phyloP scores from a whole-genome alignment of 768 basidiomycete species.

The Amanita pseudoporphyria region DNA sequence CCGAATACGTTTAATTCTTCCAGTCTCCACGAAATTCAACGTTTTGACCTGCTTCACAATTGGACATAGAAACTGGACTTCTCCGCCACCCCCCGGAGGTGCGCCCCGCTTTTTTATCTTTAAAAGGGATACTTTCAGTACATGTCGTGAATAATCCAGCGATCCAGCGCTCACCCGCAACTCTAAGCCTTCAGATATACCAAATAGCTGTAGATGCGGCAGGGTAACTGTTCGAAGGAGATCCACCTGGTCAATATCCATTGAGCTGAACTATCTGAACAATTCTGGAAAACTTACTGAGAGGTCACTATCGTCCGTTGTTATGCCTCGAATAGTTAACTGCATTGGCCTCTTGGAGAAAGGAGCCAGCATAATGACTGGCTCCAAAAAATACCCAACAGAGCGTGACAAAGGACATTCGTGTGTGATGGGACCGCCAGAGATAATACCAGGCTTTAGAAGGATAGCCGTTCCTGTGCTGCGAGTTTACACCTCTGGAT shows the following conservation, averaged over 20 bases:
- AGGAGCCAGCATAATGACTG: constrained; percentile 81
- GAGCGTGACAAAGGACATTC: constrained; percentile 86
- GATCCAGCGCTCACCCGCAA: constrained; percentile 45
- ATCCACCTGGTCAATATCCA: constrained; percentile 52
- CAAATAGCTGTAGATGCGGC: constrained; percentile 85
- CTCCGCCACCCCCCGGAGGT: constrained; percentile 85
- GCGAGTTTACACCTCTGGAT: background rate
- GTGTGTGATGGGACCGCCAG: constrained; percentile 72
- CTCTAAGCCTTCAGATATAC: constrained; percentile 84
- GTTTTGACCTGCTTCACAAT: constrained; percentile 87
- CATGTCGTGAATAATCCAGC: background rate
- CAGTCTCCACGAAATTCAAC: constrained; percentile 83
- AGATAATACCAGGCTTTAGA: constrained; percentile 86
- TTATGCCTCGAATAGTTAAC: constrained; percentile 80
- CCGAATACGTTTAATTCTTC: constrained; percentile 89
- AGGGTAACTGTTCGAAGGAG: constrained; percentile 83
- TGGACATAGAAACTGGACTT: constrained; percentile 90
- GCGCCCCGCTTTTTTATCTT: constrained; percentile 95
- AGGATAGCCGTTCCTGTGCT: constrained; percentile 80
- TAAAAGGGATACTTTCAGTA: background rate
- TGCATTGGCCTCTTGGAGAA: constrained; percentile 85
- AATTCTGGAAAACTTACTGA: constrained; percentile 41
- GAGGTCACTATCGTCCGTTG: constrained; percentile 86
- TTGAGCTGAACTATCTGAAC: background rate
- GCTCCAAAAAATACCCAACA: constrained; percentile 92